Conservation (phyloP, 2,329 filamentous ascomycete species). For the Pochonia chlamydosporia region DNA sequence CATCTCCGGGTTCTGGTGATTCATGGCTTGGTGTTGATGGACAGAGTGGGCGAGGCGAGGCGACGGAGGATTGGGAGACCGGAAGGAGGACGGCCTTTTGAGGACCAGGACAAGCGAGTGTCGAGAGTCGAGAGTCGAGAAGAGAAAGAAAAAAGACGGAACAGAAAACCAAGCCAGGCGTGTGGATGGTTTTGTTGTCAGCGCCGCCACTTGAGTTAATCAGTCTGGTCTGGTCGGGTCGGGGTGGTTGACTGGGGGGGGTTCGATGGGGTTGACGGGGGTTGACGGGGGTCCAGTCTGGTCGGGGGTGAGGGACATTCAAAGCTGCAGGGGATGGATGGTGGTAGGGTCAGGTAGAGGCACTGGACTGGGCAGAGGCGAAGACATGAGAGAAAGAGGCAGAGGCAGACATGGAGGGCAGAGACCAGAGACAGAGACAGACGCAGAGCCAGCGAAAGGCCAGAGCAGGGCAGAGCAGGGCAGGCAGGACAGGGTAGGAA, state of each 20-base stretch:
- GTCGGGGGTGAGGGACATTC: constrained; percentile 15
- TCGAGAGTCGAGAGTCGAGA: constrained; percentile 26
- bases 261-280: too few relatives aligned
- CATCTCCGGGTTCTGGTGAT: constrained; percentile 54
- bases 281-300: constrained; percentile 17
- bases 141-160: constrained; percentile 14
- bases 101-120: constrained; percentile 15
- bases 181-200: constrained; percentile 28
- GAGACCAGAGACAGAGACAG: too few relatives aligned
- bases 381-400: constrained; percentile 1
- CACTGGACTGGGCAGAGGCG: constrained; percentile 1
- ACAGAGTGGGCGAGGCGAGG: constrained; percentile 60
- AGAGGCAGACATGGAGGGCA: too few relatives aligned
- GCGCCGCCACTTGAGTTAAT: constrained; percentile 6
- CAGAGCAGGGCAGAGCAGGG: too few relatives aligned
- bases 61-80: constrained; percentile 45
- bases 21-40: constrained; percentile 57
- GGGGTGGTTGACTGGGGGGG: constrained; percentile 15
- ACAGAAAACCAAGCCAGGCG: constrained; percentile 15
- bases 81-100: constrained; percentile 7
- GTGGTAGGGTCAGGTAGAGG: constrained; percentile 19
- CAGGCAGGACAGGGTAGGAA: too few relatives aligned
- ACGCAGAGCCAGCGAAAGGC: not conserved
- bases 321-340: constrained; percentile 25
- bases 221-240: too few relatives aligned